Evolutionary conservation across 129 eudicot genomes (phyloP).

Genomic region (Gnaphalium uliginosum): DNA sequence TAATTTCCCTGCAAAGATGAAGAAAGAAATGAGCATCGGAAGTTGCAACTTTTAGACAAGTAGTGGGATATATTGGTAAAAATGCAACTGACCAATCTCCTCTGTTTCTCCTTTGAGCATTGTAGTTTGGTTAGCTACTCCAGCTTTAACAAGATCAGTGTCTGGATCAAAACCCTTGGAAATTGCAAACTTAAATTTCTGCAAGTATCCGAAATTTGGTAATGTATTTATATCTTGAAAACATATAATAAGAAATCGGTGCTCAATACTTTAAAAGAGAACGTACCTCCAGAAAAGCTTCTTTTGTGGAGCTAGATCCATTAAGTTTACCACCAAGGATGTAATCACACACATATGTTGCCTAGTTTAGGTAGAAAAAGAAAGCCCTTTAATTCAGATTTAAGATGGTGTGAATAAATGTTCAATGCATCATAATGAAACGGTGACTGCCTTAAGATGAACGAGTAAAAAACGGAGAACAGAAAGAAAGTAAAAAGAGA

Average conservation of each 20-base stretch:
- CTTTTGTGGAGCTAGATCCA: conserved; percentile 87
- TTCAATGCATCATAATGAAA: neutral
- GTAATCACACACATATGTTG: conserved; percentile 88
- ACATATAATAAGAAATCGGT: neutral
- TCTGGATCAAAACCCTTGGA: conserved; percentile 90
- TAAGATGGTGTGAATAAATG: conserved; percentile 2
- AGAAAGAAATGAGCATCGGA: conserved; percentile 7
- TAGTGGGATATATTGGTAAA: neutral
- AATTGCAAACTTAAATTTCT: conserved; percentile 85
- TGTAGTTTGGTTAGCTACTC: conserved; percentile 91
- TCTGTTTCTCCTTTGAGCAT: conserved; percentile 97
- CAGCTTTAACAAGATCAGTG: conserved; percentile 66
- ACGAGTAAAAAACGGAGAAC: too few species aligned
- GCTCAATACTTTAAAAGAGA: neutral
- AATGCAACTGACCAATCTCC: conserved; percentile 61
- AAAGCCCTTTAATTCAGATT: neutral
- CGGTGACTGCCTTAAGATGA: neutral
- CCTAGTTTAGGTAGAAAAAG: conserved; percentile 41
- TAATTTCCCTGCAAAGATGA: conserved; percentile 52
- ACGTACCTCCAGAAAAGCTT: conserved; percentile 78
- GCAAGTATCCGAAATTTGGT: conserved; percentile 18
- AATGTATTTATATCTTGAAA: neutral
- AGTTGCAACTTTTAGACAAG: neutral
- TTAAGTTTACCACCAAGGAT: conserved; percentile 87
- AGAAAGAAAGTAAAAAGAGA: neutral